Conservation (phyloP, 2,329 filamentous ascomycete genomes). For the Aspergillus sp. region DNA sequence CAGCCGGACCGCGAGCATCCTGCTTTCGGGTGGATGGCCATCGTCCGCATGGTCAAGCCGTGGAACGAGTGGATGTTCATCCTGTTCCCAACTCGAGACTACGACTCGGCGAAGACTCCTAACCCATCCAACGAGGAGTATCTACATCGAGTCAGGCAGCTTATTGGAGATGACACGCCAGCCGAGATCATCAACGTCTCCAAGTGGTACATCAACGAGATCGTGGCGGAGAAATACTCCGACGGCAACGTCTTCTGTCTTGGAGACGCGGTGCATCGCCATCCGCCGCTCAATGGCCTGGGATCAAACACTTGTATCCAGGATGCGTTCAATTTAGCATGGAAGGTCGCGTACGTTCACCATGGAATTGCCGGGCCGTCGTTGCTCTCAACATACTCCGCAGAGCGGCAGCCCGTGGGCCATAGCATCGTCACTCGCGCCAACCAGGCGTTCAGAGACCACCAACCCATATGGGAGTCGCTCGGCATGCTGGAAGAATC, state of each 20-base stretch:
- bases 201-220: slow-evolving; percentile 64
- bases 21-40: slow-evolving; percentile 50
- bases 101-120: slow-evolving; percentile 9
- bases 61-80: slow-evolving; percentile 65
- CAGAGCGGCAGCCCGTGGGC: slow-evolving; percentile 39
- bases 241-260: slow-evolving; percentile 42
- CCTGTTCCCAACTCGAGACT: slow-evolving; percentile 44
- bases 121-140: slow-evolving; percentile 42
- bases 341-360: slow-evolving; percentile 43
- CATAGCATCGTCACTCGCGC: slow-evolving; percentile 30
- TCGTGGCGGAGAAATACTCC: slow-evolving; percentile 58
- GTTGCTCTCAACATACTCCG: slow-evolving; percentile 41
- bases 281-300: slow-evolving; percentile 30
- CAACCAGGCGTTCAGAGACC: not conserved
- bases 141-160: slow-evolving; percentile 39
- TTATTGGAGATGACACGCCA: slow-evolving; percentile 56
- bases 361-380: slow-evolving; percentile 16
- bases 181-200: slow-evolving; percentile 55
- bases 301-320: slow-evolving; percentile 37
- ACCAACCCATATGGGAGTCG: not conserved
- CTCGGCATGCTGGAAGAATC: not conserved
- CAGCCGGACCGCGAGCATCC: slow-evolving; percentile 55
- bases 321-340: slow-evolving; percentile 45
- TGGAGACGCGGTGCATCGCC: slow-evolving; percentile 32
- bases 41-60: slow-evolving; percentile 62